Evolutionary conservation across 2,329 filamentous ascomycete species (phyloP), one percentile per base, ranked within the genome.

Genomic region (Trichoderma lentiforme): DNA sequence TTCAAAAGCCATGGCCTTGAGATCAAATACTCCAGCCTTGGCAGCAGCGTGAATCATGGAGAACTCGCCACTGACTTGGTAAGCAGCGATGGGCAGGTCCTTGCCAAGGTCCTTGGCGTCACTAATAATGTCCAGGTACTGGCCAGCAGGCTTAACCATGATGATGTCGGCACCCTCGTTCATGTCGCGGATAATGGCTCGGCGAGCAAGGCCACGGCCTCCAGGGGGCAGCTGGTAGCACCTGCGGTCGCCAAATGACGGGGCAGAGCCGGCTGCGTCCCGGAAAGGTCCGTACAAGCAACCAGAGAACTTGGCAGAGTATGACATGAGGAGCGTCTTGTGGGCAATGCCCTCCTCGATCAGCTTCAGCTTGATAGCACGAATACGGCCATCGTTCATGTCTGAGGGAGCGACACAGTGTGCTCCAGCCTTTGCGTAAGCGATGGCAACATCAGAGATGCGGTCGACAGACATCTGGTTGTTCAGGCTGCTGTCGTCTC

Each of bases 361-460:
- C 74, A 99, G 86, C 86, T 98, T 98, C 69, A 98, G 88, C 87
- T 99, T 99, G 82, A 99, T 99, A 73, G 95, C 95, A 72, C 95
- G 93, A 78, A 99, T 97, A 75, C 96, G 92, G 32, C 96, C 96
- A 81, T 99, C 96, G 81, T 98, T 99, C 96, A 99, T 99, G 82
- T 99, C 96, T 1, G 94, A 97, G 2, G 96, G 96, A 0, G 96
- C 96, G 32, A 99, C 94, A 81, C 95, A 98, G 83, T 99, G 96
- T 0, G 95, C 96, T 71, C 96, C 96, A 18, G 96, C 96, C 78
- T 92, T 88, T n/a, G 96, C 96, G 80, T 99, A 99, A 39, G 95
- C 93, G 75, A 98, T 87, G n/a, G 96, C 95, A n/a, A 98, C 95
- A 80, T 98, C 95, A 4, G 93, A 95, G 77, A 99, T 95, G 74